Percentiles rank a stretch among this genome's conserved stretches.
These are phyloP conservation scores for Fomes fomentarius DNA, from an alignment of 1,284 basidiomycete species.

Conservation along the genomic window DNA sequence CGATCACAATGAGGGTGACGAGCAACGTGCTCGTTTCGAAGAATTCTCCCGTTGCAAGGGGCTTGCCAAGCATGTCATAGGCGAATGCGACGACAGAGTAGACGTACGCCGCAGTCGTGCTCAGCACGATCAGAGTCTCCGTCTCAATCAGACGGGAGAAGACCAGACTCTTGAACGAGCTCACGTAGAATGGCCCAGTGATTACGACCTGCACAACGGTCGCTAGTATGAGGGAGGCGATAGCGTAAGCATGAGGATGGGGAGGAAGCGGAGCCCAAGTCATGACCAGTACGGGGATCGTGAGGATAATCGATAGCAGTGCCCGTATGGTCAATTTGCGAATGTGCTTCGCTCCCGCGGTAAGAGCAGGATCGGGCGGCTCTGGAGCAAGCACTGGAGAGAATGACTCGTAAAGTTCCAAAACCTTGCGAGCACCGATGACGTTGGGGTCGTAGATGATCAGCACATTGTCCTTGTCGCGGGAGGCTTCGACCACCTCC, in stretches of 20 bases:
- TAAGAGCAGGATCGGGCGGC: slow-evolving; percentile 31
- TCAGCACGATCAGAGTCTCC: slow-evolving; percentile 44
- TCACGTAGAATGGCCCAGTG: slow-evolving; percentile 42
- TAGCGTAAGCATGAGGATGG: slow-evolving; percentile 38
- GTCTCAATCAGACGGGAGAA: slow-evolving; percentile 46
- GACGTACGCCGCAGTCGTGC: slow-evolving; percentile 45
- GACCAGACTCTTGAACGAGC: slow-evolving; percentile 41
- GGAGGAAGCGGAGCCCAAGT: slow-evolving; percentile 46
- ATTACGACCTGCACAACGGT: slow-evolving; percentile 43
- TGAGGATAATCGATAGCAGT: slow-evolving; percentile 36
- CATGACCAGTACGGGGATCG: slow-evolving; percentile 48
- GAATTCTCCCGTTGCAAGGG: slow-evolving; percentile 41
- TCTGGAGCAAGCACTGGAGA: slow-evolving; percentile 29
- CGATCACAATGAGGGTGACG: slow-evolving; percentile 48
- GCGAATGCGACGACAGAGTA: slow-evolving; percentile 48
- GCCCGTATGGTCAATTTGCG: slow-evolving; percentile 37
- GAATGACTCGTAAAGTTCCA: slow-evolving; percentile 27
- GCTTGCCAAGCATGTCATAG: slow-evolving; percentile 37
- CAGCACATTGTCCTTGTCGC: slow-evolving; percentile 25
- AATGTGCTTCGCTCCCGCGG: slow-evolving; percentile 34
- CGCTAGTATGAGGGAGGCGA: slow-evolving; percentile 42
- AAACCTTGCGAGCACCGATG: slow-evolving; percentile 31
- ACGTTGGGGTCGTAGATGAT: slow-evolving; percentile 30
- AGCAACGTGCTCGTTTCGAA: slow-evolving; percentile 52
- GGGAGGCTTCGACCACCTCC: slow-evolving; percentile 10